Base-by-base conservation (phyloP, 1,284 basidiomycete species). In the Anthracocystis walkeri region DNA sequence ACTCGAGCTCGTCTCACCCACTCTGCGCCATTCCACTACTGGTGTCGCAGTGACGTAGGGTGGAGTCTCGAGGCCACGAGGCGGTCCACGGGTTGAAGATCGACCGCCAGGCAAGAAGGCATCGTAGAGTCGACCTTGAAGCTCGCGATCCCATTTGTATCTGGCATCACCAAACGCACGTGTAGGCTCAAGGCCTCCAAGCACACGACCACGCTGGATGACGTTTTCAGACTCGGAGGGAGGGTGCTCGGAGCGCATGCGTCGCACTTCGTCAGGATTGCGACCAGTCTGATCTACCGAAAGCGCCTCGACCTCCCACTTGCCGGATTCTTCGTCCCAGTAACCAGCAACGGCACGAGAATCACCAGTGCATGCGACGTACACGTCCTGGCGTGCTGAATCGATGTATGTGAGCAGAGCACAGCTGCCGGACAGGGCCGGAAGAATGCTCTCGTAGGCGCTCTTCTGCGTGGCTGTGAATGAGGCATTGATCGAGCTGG, bases 211-310 rank as follows among this genome's bases (percentile, higher is more conserved):
- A 42, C 92, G 89, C 75, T 90, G 89, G 80, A 99, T 92, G 41
- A 98, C 95, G 48, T 90, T 89, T 62, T 91, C 89, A 33, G 90
- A 89, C 86, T 99, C 95, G 29, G 90, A 90, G 44, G 88, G 83
- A 2, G 84, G 84, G 48, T 99, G 97, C 85, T 99, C 95, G 5
- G 90, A 90, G 78, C 90, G 91, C 76, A 99, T 90, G 64, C 97
- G 68, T 49, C 77, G 79, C n/a, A 88, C 86, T 86, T 99, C 96
- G 62, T 90, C 91, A 12, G 90, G 90, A 84, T 96, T 98, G 67
- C 93, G 90, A 29, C 94, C 96, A 11, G 95, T 98, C 87, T 98
- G 95, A 84, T 99, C 97, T 83, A 97, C 93, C 38, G 90, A 93
- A 65, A 99, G 88, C 21, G 94, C 93, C 84, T 97, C 95, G 21